phyloP scores from a whole-genome alignment of 257 asterid genomes.

The Salvia rosmarinus region DNA sequence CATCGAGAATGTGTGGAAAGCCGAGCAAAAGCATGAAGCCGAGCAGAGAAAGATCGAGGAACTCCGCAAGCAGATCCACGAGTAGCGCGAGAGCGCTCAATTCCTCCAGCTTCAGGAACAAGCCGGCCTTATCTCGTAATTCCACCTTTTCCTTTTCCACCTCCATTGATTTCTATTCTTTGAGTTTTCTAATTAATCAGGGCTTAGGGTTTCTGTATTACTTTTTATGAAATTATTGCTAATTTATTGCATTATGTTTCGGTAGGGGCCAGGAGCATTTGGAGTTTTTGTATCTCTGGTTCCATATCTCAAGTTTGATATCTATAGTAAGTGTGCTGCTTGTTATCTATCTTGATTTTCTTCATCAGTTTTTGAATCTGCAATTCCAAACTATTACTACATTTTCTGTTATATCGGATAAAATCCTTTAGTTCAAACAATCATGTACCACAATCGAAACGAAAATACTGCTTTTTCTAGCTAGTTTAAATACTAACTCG shows the following conservation, averaged over 20 bases:
- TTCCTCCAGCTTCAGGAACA: constrained; percentile 89
- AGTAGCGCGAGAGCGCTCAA: constrained; percentile 88
- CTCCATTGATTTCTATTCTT: not conserved
- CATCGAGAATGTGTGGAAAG: constrained; percentile 97
- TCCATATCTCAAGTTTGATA: too few species aligned
- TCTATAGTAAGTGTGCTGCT: too few species aligned
- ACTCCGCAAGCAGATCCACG: constrained; percentile 90
- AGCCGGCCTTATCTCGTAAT: constrained; percentile 88
- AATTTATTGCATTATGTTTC: not conserved
- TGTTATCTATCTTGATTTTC: too few species aligned
- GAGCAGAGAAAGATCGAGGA: constrained; percentile 93
- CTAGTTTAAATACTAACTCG: too few species aligned
- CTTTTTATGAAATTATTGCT: not conserved
- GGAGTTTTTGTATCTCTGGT: constrained; percentile 64
- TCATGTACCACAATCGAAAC: too few species aligned
- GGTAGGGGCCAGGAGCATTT: constrained; percentile 84
- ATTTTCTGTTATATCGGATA: too few species aligned
- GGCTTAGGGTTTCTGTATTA: constrained; percentile 25
- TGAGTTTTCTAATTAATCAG: constrained; percentile 17
- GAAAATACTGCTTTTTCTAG: too few species aligned
- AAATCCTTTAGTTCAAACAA: too few species aligned
- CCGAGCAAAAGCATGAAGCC: constrained; percentile 96
- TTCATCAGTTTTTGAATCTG: too few species aligned
- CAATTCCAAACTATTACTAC: too few species aligned
- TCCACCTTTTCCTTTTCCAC: not conserved